phyloP scores from a whole-genome alignment of 108 stramenopile genomes.

The Nannochloropsis salina region DNA sequence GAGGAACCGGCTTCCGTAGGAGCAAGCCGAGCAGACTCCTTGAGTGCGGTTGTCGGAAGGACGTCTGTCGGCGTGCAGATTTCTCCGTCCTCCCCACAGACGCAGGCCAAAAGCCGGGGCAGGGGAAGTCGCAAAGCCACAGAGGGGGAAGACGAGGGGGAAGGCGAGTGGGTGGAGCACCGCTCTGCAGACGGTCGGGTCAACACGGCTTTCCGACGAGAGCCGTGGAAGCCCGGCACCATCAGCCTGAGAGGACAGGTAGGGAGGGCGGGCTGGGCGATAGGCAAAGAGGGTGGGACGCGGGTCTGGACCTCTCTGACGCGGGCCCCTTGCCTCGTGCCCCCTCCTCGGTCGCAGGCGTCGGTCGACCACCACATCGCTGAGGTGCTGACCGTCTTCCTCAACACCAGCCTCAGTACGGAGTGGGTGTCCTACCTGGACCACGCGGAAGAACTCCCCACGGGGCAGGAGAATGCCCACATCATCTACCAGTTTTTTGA shows the following conservation, averaged over 20 bases:
- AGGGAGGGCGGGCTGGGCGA: neutral
- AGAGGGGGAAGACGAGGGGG: neutral
- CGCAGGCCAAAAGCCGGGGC: too few relatives aligned
- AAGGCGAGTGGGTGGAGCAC: neutral
- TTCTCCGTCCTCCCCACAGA: too few relatives aligned
- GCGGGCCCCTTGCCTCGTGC: neutral
- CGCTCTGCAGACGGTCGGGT: neutral
- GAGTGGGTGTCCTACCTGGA: conserved; percentile 9
- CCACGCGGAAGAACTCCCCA: neutral
- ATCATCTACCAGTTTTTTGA: conserved; percentile 8
- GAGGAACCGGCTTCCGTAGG: neutral
- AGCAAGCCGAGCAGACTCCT: neutral
- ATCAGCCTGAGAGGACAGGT: neutral
- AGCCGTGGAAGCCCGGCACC: neutral
- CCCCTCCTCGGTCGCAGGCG: neutral
- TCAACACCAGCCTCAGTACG: neutral
- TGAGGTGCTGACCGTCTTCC: neutral
- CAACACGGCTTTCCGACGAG: neutral
- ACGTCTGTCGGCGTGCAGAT: too few relatives aligned
- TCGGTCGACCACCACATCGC: neutral
- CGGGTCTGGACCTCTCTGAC: neutral
- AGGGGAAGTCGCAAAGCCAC: neutral
- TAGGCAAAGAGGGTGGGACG: neutral
- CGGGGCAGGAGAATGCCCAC: neutral
- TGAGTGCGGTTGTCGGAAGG: too few relatives aligned